phyloP scores from a whole-genome alignment of 1,284 basidiomycete genomes.

The Microbotryum intermedium region DNA sequence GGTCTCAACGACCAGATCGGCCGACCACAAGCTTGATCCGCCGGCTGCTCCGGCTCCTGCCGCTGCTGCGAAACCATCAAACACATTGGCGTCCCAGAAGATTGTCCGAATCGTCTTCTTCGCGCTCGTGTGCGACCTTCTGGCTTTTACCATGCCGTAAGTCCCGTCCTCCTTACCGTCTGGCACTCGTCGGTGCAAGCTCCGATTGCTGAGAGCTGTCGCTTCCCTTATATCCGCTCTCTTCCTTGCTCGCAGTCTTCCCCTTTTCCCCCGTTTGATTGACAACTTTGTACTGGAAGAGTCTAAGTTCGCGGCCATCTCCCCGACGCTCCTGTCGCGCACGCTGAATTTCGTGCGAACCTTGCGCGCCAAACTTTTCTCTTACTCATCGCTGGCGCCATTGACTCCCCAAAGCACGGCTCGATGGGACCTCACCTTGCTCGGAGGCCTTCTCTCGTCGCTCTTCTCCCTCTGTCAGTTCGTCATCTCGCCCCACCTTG shows the following conservation, averaged over 20 bases:
- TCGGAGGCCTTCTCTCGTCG: slow-evolving; percentile 33
- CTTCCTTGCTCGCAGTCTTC: slow-evolving; percentile 6
- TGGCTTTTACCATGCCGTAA: slow-evolving; percentile 31
- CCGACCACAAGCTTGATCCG: too few relatives aligned
- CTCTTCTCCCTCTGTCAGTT: slow-evolving; percentile 58
- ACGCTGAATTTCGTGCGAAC: slow-evolving; percentile 12
- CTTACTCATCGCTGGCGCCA: slow-evolving; percentile 3
- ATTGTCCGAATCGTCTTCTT: slow-evolving; percentile 28
- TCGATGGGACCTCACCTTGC: slow-evolving; percentile 28
- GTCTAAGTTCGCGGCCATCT: not conserved
- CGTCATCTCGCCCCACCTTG: slow-evolving; percentile 73
- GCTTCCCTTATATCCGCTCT: not conserved
- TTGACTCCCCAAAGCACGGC: not conserved
- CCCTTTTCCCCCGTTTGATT: slow-evolving; percentile 30
- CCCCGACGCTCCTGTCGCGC: slow-evolving; percentile 15
- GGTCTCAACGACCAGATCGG: too few relatives aligned
- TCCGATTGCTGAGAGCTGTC: not conserved
- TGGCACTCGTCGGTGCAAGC: not conserved
- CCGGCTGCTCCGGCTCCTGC: too few relatives aligned
- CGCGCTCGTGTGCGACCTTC: slow-evolving; percentile 27
- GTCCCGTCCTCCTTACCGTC: slow-evolving; percentile 1
- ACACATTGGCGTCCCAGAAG: not conserved
- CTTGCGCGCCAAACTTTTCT: slow-evolving; percentile 17
- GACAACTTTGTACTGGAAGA: slow-evolving; percentile 25
- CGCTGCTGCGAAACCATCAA: too few relatives aligned